Evolutionary conservation across 2,329 filamentous ascomycete species (phyloP), one percentile per base, ranked within the genome.

Genomic region (Xylariaceae sp.): DNA sequence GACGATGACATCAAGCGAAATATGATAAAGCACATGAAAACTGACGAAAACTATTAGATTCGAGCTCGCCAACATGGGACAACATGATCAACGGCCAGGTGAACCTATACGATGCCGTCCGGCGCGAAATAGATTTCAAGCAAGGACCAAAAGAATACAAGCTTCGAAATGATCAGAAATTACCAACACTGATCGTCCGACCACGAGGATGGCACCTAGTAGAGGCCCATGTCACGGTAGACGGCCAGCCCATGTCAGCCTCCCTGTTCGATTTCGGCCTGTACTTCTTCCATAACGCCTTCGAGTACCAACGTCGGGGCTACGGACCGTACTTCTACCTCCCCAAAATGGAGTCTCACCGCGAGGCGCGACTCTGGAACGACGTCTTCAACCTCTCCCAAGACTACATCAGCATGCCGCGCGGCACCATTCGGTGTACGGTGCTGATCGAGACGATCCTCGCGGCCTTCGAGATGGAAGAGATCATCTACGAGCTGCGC

Each of bases 41-140:
- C 50, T 66, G 31, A 65, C 54, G 60, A 54, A 34, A 60, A 19
- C 12, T 11, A 8, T 19, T 32, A 96, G 91, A 97, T 73, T 96
- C 94, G 5, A 94, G 82, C 68, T 91, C 94, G 29, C 94, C 94
- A 29, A 96, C 94, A 43, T 99, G 94, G 94, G 91, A 96, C 64
- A 97, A 97, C 78, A 97, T 97, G 91, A 87, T 97, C 78, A 95
- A 94, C 65, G 94, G 94, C 60, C 94, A 99, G 75, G 86, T 96
- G 64, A 99, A 97, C 78, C 83, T 99, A 55, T 95, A 96, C 78
- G 94, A 97, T 68, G 94, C 91, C 64, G 91, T 95, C 70, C 89
- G 94, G 68, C 86, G 84, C 65, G 88, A 96, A 75, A 85, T 97
- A 65, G 92, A 97, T 77, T 97, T 97, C 81, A 95, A 94, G 80